A percentile compares a stretch with the other conserved stretches of the same genome.
These are phyloP conservation scores for Pisolithus thermaeus DNA, from an alignment of 1,284 basidiomycete species.

Conservation along the genomic window DNA sequence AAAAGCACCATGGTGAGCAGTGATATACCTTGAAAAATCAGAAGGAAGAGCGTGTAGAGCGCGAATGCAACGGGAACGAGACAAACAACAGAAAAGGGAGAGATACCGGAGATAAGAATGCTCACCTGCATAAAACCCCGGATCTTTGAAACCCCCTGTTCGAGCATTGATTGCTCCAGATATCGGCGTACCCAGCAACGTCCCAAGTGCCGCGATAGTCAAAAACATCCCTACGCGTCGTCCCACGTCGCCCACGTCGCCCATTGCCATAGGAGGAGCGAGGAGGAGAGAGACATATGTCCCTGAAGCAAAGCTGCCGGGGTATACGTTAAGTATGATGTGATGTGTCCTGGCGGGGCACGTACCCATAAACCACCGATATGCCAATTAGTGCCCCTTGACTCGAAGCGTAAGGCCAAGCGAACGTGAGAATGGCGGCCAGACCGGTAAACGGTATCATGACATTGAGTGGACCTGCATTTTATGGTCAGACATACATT, in stretches of 20 bases:
- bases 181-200: constrained; percentile 44
- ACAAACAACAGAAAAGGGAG: constrained; percentile 45
- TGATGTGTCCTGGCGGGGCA: background rate
- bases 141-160: constrained; percentile 29
- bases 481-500: background rate
- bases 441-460: constrained; percentile 37
- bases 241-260: constrained; percentile 54
- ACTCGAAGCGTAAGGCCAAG: constrained; percentile 39
- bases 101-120: constrained; percentile 13
- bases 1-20: background rate
- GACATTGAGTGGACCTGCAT: constrained; percentile 35
- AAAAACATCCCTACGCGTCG: constrained; percentile 53
- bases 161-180: constrained; percentile 40
- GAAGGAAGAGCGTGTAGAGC: background rate
- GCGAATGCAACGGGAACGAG: constrained; percentile 16
- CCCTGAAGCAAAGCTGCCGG: constrained; percentile 49
- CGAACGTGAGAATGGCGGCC: constrained; percentile 34
- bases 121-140: constrained; percentile 43
- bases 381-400: constrained; percentile 31
- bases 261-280: constrained; percentile 55
- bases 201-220: constrained; percentile 43
- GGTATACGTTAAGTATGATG: constrained; percentile 2
- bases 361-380: constrained; percentile 41
- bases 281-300: constrained; percentile 50
- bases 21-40: background rate